Conservation (phyloP, 139 green algal genomes). For the Micractinium sp. region DNA sequence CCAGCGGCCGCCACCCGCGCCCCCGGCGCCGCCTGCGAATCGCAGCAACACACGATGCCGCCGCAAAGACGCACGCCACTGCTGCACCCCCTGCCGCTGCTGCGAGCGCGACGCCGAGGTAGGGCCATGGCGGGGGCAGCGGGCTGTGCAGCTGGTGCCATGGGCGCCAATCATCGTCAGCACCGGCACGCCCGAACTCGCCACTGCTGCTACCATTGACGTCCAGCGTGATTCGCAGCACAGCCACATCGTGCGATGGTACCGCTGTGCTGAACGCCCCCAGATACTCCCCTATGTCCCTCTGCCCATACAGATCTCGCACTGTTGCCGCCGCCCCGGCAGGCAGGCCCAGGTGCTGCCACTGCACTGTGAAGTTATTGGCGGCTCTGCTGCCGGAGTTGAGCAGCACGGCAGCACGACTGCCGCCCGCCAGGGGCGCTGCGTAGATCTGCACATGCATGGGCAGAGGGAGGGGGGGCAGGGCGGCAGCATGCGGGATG, state of each 20-base stretch:
- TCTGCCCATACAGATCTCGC: constrained; percentile 58
- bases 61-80: too few relatives aligned
- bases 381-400: constrained; percentile 43
- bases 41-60: too few relatives aligned
- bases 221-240: constrained; percentile 10
- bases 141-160: constrained; percentile 10
- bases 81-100: too few relatives aligned
- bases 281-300: constrained; percentile 49
- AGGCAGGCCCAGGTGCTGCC: constrained; percentile 50
- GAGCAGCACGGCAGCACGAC: constrained; percentile 59
- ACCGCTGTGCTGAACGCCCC: constrained; percentile 34
- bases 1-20: too few relatives aligned
- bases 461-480: not conserved
- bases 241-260: constrained; percentile 32
- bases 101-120: too few relatives aligned
- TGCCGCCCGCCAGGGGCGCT: constrained; percentile 51
- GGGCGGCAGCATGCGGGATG: too few relatives aligned
- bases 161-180: constrained; percentile 15
- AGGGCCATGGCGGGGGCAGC: too few relatives aligned
- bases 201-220: too few relatives aligned
- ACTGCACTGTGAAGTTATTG: constrained; percentile 43
- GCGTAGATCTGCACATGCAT: constrained; percentile 54
- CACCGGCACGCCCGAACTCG: not conserved
- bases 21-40: too few relatives aligned
- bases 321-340: constrained; percentile 16